Conservation (phyloP, 148 eudicot species). For the Dianthus caryophyllus region DNA sequence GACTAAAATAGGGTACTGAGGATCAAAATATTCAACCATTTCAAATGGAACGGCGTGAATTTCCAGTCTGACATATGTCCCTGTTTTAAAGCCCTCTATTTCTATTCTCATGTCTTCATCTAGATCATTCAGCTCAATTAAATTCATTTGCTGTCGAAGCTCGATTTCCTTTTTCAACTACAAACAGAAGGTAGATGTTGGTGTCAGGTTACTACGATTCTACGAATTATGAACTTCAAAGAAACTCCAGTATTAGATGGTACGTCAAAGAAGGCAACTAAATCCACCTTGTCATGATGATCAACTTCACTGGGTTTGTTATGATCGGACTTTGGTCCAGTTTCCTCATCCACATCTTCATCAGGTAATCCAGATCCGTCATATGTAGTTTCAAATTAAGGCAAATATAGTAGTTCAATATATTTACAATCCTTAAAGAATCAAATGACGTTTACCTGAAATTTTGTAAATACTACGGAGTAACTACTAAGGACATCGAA, state of each 20-base stretch:
- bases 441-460: too few species aligned
- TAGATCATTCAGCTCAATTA: slow-evolving; percentile 82
- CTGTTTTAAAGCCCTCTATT: slow-evolving; percentile 85
- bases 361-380: slow-evolving; percentile 56
- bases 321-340: slow-evolving; percentile 32
- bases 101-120: slow-evolving; percentile 80
- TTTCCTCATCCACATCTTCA: slow-evolving; percentile 47
- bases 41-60: slow-evolving; percentile 83
- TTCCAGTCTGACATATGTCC: slow-evolving; percentile 85
- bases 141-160: slow-evolving; percentile 70
- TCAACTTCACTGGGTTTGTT: slow-evolving; percentile 51
- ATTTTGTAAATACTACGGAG: too few species aligned
- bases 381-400: slow-evolving; percentile 61
- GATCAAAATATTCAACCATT: slow-evolving; percentile 96
- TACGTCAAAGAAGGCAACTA: slow-evolving; percentile 6
- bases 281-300: slow-evolving; percentile 72
- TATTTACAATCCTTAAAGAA: not conserved
- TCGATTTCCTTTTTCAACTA: slow-evolving; percentile 88
- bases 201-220: not conserved
- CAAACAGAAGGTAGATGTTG: slow-evolving; percentile 17
- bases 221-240: not conserved
- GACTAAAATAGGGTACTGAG: slow-evolving; percentile 78
- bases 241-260: not conserved
- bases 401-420: slow-evolving; percentile 23
- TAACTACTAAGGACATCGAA: too few species aligned